A percentile compares a stretch with the other conserved stretches of the same genome.
phyloP scores from a whole-genome alignment of 805 yeast species.

The Candida mattraensis region DNA sequence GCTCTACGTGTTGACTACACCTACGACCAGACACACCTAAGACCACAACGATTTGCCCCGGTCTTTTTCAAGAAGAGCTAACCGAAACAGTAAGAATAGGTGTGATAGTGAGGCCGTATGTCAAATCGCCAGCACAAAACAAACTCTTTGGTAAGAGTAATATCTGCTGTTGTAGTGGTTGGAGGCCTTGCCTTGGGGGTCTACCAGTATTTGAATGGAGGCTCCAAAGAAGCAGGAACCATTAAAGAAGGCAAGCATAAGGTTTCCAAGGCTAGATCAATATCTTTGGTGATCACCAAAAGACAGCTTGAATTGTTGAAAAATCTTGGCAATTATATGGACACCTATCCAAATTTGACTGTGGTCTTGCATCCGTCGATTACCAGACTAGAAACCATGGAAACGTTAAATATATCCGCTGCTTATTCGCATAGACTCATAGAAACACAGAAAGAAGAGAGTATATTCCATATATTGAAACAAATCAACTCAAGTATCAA shows the following conservation, averaged over 20 bases:
- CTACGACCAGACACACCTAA: too few relatives aligned
- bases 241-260: slow-evolving; percentile 4
- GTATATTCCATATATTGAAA: slow-evolving; percentile 56
- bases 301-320: slow-evolving; percentile 9
- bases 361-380: slow-evolving; percentile 31
- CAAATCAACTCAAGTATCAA: slow-evolving; percentile 38
- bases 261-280: slow-evolving; percentile 6
- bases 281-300: slow-evolving; percentile 22
- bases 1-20: too few relatives aligned
- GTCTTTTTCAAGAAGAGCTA: too few relatives aligned
- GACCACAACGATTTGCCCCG: too few relatives aligned
- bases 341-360: slow-evolving; percentile 23
- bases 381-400: slow-evolving; percentile 15
- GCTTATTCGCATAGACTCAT: slow-evolving; percentile 36
- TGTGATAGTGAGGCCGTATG: too few relatives aligned
- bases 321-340: slow-evolving; percentile 12
- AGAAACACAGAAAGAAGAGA: slow-evolving; percentile 46
- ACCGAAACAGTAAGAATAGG: too few relatives aligned
- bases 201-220: slow-evolving; percentile 8
- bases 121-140: too few relatives aligned
- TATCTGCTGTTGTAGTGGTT: slow-evolving; percentile 27
- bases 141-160: slow-evolving; percentile 27
- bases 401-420: slow-evolving; percentile 22
- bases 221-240: not conserved
- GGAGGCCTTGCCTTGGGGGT: slow-evolving; percentile 16